These are phyloP conservation scores for Dipodascus geniculatus DNA, from an alignment of 805 yeast species.

Conservation along the genomic window DNA sequence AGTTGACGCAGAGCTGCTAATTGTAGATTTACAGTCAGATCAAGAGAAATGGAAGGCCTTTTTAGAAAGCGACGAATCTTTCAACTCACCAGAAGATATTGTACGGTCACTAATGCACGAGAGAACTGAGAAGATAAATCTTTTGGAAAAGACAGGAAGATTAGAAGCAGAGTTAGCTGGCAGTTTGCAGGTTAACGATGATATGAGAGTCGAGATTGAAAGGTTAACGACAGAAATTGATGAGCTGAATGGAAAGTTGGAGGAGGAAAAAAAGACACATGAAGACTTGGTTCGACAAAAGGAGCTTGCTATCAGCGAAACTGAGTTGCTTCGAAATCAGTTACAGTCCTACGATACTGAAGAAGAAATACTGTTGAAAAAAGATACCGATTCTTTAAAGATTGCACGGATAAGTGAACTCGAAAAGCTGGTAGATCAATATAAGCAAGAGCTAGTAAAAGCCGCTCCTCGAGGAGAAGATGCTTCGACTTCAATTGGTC, in stretches of 20 bases:
- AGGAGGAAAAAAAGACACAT: constrained; percentile 28
- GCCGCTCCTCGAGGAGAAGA: constrained; percentile 27
- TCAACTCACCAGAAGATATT: constrained; percentile 31
- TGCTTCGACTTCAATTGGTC: constrained; percentile 1
- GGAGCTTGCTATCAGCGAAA: constrained; percentile 43
- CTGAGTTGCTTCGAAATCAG: constrained; percentile 44
- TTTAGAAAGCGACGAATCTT: constrained; percentile 28
- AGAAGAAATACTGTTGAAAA: constrained; percentile 12
- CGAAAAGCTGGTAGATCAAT: constrained; percentile 41
- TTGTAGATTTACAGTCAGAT: constrained; percentile 36
- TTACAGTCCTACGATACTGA: constrained; percentile 38
- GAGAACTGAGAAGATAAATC: constrained; percentile 19
- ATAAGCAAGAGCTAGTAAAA: constrained; percentile 40
- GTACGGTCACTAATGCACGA: constrained; percentile 27
- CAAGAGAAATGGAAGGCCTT: constrained; percentile 37
- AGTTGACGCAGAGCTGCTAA: constrained; percentile 39
- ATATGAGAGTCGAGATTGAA: constrained; percentile 16
- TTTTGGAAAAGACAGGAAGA: constrained; percentile 24
- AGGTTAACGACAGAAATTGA: constrained; percentile 21
- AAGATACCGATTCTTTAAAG: constrained; percentile 13
- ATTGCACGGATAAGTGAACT: constrained; percentile 24
- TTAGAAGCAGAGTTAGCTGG: constrained; percentile 21
- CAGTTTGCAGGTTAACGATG: constrained; percentile 5
- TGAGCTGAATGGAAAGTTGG: constrained; percentile 24
- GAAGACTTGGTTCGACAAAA: constrained; percentile 38